Conservation (phyloP, 2,329 filamentous ascomycete species). For the Diaporthe vexans region DNA sequence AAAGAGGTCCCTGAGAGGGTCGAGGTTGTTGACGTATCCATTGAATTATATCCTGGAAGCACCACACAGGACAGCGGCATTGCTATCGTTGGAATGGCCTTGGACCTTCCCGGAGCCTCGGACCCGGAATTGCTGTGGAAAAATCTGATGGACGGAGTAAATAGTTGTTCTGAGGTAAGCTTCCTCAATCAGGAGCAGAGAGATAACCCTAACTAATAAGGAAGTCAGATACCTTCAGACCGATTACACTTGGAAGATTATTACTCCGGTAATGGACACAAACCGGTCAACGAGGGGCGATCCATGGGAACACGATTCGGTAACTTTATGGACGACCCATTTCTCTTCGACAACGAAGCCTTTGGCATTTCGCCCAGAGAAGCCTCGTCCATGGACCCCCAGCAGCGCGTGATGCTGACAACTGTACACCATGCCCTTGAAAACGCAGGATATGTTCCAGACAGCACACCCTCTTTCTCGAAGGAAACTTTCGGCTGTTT, state of each 20-base stretch:
- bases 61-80: not conserved
- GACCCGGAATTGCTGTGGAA: not conserved
- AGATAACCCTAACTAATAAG: not conserved
- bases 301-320: not conserved
- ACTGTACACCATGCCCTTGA: slow-evolving; percentile 57
- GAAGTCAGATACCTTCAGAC: not conserved
- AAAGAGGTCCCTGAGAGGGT: not conserved
- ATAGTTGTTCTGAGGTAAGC: slow-evolving; percentile 12
- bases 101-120: not conserved
- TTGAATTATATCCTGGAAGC: not conserved
- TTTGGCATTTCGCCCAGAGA: slow-evolving; percentile 47
- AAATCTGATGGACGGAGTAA: not conserved
- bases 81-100: not conserved
- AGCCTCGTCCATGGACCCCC: slow-evolving; percentile 55
- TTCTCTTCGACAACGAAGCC: not conserved
- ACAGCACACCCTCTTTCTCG: not conserved
- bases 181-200: not conserved
- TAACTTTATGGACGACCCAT: slow-evolving; percentile 12
- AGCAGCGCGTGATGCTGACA: slow-evolving; percentile 55
- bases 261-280: not conserved
- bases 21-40: not conserved
- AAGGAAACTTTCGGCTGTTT: not conserved
- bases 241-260: not conserved
- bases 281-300: not conserved
- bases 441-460: slow-evolving; percentile 42